Conservation (phyloP, 805 yeast species). For the Candida coleopterorum region DNA sequence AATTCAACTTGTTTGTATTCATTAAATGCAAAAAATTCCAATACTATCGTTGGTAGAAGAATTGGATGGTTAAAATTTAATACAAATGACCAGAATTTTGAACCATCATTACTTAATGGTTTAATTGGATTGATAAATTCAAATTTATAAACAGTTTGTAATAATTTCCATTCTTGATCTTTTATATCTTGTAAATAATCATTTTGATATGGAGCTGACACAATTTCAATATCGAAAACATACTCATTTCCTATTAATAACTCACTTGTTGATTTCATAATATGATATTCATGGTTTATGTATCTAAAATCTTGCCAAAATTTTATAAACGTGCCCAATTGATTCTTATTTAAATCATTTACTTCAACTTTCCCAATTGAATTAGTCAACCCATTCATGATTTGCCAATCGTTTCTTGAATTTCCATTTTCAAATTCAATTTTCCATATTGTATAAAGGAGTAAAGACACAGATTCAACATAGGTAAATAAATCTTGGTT, state of each 20-base stretch:
- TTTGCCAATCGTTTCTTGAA: constrained; percentile 16
- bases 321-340: constrained; percentile 31
- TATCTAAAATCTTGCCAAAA: constrained; percentile 33
- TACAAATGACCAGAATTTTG: constrained; percentile 20
- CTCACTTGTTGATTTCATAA: constrained; percentile 1
- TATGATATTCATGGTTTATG: constrained; percentile 20
- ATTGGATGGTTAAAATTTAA: constrained; percentile 24
- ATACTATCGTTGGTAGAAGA: constrained; percentile 21
- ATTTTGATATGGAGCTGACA: constrained; percentile 6
- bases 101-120: constrained; percentile 1
- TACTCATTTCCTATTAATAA: constrained; percentile 16
- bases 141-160: constrained; percentile 11
- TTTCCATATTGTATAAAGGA: constrained; percentile 22
- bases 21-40: constrained; percentile 26
- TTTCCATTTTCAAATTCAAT: constrained; percentile 17
- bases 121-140: constrained; percentile 7
- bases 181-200: constrained; percentile 19
- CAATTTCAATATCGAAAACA: constrained; percentile 19
- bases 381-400: constrained; percentile 16
- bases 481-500: constrained; percentile 27
- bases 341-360: constrained; percentile 18
- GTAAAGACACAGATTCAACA: constrained; percentile 25
- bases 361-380: constrained; percentile 24
- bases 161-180: constrained; percentile 17
- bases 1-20: not conserved